Evolutionary conservation across 345 rosid species (phyloP), one percentile per base, ranked within the genome.

Genomic region (Lepidium sativum): DNA sequence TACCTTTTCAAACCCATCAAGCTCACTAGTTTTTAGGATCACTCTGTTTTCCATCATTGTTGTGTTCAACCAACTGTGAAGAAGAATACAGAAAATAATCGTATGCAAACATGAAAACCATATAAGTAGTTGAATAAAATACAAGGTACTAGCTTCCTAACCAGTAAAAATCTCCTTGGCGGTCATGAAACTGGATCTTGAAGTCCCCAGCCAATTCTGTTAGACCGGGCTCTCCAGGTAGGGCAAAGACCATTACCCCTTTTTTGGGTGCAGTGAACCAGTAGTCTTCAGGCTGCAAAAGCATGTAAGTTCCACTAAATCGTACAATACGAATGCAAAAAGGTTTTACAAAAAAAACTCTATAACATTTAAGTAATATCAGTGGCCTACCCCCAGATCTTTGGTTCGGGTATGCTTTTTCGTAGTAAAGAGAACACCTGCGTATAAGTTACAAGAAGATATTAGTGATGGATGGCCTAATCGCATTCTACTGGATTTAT

Each of bases 161-260:
- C 96, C 91, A 86, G 88, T 84, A 89, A 70, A 88, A 88, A 72
- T 88, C 96, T 83, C 96, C 96, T 79, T 88, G 96, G 47, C 92
- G 88, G 57, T 86, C 96, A 61, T 89, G 92, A 70, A 89, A 89
- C 58, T 86, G 96, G 69, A 89, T 80, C 78, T 86, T 89, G 68
- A 89, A 86, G 73, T 89, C 96, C 17, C 96, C 92, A 56, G 80
- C 75, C 58, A 88, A 72, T 76, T 88, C 86, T 14, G 96, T 73
- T 58, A 88, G 74, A 71, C 96, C 96, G 2, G 96, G 96, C 63
- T 89, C 92, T 65, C 96, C 96, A 0, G 96, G 96, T 72, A 89
- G 34, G 56, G 96, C 88, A 78, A 89, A 89, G 69, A 89, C 92
- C 91, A 86, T 84, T 47, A 89, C 81, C 53, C 96, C 96, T 80